Evolutionary conservation across 208 protist genomes (phyloP).

Genomic region (Wallacemonas sp.): DNA sequence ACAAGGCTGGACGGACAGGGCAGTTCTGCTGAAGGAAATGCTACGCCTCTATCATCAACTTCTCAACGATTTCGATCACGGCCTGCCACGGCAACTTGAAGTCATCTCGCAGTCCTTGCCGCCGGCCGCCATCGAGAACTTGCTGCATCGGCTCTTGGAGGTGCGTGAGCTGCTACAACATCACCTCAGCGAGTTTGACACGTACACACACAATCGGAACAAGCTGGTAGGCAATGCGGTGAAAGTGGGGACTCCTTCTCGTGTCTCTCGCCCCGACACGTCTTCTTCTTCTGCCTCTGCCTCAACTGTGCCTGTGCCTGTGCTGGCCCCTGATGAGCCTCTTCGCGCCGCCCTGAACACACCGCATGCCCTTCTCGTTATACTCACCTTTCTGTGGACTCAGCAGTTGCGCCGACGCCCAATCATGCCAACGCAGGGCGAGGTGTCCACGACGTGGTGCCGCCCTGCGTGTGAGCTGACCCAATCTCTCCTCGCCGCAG

Average conservation of each 20-base stretch:
- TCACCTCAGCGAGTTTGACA: background rate
- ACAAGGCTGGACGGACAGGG: background rate
- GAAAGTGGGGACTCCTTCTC: background rate
- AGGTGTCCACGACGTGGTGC: constrained; percentile 4
- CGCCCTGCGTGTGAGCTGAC: background rate
- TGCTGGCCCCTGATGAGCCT: background rate
- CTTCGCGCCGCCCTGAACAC: background rate
- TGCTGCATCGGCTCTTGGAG: constrained; percentile 27
- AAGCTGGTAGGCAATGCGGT: too few species aligned
- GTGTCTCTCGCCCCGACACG: background rate
- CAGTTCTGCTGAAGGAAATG: constrained; percentile 18
- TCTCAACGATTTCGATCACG: constrained; percentile 37
- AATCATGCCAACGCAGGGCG: background rate
- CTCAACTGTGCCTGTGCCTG: too few species aligned
- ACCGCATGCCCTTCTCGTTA: constrained; percentile 46
- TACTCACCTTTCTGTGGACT: constrained; percentile 62
- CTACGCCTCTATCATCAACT: constrained; percentile 27
- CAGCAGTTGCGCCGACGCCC: constrained; percentile 24
- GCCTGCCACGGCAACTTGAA: constrained; percentile 28
- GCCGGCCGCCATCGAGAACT: constrained; percentile 25
- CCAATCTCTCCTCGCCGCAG: constrained; percentile 1
- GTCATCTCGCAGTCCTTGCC: constrained; percentile 13
- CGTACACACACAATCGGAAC: too few species aligned
- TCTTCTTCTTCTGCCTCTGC: too few species aligned
- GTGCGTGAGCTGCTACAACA: background rate